Conservation (phyloP, 2,329 filamentous ascomycete genomes). For the Pseudogymnoascus sp. region DNA sequence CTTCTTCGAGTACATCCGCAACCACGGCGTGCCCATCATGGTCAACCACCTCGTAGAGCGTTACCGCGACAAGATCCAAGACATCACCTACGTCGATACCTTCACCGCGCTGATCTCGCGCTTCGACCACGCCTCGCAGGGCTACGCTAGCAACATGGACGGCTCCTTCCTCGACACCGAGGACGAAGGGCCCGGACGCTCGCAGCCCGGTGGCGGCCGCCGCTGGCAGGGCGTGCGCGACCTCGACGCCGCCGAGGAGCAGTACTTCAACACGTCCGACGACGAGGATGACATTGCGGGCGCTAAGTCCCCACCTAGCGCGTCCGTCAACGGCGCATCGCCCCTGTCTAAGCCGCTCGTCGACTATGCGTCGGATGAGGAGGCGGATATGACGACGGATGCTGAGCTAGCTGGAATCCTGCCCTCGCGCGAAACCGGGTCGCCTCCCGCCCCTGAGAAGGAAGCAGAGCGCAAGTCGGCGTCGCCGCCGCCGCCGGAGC, state of each 20-base stretch:
- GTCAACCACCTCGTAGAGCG: constrained; percentile 78
- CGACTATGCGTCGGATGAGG: constrained; percentile 88
- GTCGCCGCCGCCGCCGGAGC: constrained; percentile 54
- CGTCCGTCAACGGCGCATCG: constrained; percentile 54
- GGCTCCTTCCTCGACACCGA: constrained; percentile 65
- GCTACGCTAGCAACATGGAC: constrained; percentile 54
- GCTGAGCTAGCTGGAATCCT: constrained; percentile 13
- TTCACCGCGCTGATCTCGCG: constrained; percentile 69
- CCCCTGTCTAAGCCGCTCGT: constrained; percentile 67
- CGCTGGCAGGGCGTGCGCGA: constrained; percentile 70
- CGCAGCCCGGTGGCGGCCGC: constrained; percentile 47
- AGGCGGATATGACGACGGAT: constrained; percentile 50
- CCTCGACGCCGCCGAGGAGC: constrained; percentile 77
- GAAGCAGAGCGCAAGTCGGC: constrained; percentile 14
- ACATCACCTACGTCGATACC: constrained; percentile 74
- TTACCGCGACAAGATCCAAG: constrained; percentile 68
- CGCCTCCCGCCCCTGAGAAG: constrained; percentile 26
- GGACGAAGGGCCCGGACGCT: constrained; percentile 41
- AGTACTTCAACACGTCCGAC: constrained; percentile 88
- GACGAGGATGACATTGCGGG: constrained; percentile 65
- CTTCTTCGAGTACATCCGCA: constrained; percentile 83
- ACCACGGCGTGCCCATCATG: constrained; percentile 72
- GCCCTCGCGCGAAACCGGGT: constrained; percentile 28
- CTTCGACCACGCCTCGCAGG: constrained; percentile 73
- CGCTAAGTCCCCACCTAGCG: constrained; percentile 29